Conservation (phyloP, 257 asterid species). For the Craterostigma plantagineum region DNA sequence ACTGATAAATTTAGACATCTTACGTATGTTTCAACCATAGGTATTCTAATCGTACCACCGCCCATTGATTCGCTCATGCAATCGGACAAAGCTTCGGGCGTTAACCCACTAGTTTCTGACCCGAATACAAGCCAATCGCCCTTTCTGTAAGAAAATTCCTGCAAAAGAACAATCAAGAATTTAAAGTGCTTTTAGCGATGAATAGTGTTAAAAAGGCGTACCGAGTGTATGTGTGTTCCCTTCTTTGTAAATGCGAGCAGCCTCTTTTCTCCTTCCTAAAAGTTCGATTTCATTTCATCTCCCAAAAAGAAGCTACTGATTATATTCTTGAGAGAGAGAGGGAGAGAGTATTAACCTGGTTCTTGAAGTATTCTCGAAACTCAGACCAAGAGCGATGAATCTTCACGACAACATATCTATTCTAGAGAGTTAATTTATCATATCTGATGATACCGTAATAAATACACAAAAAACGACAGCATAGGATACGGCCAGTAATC, state of each 20-base stretch:
- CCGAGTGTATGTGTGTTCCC: constrained; percentile 67
- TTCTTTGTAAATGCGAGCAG: constrained; percentile 83
- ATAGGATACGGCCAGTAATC: constrained; percentile 99
- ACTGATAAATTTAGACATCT: constrained; percentile 88
- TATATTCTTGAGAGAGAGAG: constrained; percentile 4
- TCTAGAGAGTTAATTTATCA: constrained; percentile 15
- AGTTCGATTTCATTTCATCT: too few species aligned
- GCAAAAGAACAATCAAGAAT: constrained; percentile 10
- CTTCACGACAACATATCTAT: constrained; percentile 79
- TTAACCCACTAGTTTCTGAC: constrained; percentile 74
- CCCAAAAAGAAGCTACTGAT: constrained; percentile 7
- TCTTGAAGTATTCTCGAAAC: constrained; percentile 55
- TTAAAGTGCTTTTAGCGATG: not conserved
- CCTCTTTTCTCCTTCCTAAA: constrained; percentile 74
- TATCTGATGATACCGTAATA: not conserved
- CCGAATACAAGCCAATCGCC: constrained; percentile 99
- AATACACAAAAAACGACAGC: not conserved
- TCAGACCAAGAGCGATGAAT: constrained; percentile 82
- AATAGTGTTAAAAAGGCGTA: constrained; percentile 18
- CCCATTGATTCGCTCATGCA: constrained; percentile 46
- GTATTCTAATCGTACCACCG: constrained; percentile 68
- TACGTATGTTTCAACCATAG: constrained; percentile 88
- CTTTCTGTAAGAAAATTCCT: constrained; percentile 66
- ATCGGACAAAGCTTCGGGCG: constrained; percentile 66
- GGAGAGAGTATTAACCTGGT: constrained; percentile 49